Conservation (phyloP, 2,329 filamentous ascomycete genomes). For the Diaporthe destruens region DNA sequence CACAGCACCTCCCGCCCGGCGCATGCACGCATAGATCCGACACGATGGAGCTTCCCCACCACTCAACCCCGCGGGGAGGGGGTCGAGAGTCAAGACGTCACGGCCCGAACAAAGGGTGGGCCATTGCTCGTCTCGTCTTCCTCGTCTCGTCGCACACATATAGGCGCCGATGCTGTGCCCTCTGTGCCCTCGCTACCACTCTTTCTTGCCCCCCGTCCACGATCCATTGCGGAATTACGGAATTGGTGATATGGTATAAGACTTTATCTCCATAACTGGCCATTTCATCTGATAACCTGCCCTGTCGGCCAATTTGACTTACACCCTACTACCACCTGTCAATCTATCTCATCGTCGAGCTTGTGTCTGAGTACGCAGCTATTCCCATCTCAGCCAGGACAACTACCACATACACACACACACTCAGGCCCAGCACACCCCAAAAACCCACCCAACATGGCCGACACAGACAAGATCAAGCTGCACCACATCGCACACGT, state of each 20-base stretch:
- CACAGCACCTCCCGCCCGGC: neutral
- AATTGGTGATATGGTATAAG: slow-evolving; percentile 21
- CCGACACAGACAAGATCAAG: slow-evolving; percentile 50
- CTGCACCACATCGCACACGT: slow-evolving; percentile 58
- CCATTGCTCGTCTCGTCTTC: slow-evolving; percentile 1
- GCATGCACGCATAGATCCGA: neutral
- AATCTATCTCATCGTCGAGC: neutral
- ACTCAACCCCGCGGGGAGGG: slow-evolving; percentile 21
- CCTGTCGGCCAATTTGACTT: neutral
- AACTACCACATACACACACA: neutral
- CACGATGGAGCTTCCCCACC: slow-evolving; percentile 37
- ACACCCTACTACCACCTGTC: neutral
- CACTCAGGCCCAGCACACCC: neutral
- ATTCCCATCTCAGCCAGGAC: neutral
- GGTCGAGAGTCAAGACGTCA: slow-evolving; percentile 31
- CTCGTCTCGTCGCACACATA: slow-evolving; percentile 32
- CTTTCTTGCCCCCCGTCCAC: neutral
- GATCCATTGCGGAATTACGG: slow-evolving; percentile 19
- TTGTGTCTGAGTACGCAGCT: neutral
- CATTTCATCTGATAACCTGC: neutral
- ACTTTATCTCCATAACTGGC: slow-evolving; percentile 13
- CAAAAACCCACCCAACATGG: slow-evolving; percentile 42
- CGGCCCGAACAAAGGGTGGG: slow-evolving; percentile 20
- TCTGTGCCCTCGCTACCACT: slow-evolving; percentile 18
- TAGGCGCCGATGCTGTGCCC: slow-evolving; percentile 20